Conservation (phyloP, 2,329 filamentous ascomycete species). For the Cladorrhinum sp. region DNA sequence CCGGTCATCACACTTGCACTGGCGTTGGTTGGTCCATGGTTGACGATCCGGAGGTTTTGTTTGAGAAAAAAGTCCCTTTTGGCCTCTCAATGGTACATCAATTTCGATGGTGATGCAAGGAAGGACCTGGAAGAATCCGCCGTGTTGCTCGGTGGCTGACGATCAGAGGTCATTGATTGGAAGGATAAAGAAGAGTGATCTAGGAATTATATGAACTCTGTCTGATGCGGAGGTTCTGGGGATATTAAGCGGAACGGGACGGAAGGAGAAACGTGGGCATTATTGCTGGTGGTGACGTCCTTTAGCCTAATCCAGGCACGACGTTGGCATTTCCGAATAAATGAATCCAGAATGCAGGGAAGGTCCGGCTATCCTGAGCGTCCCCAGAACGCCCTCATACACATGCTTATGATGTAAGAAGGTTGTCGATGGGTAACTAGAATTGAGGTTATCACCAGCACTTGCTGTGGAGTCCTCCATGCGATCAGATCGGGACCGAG, state of each 20-base stretch:
- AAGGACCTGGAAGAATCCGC: constrained; percentile 13
- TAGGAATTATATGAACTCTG: constrained; percentile 20
- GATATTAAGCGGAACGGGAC: constrained; percentile 25
- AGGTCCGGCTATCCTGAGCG: background rate
- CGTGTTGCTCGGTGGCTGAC: constrained; percentile 12
- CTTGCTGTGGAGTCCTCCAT: too few species aligned
- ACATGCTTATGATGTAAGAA: too few species aligned
- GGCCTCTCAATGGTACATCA: constrained; percentile 1
- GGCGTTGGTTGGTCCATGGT: background rate
- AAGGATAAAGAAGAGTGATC: constrained; percentile 22
- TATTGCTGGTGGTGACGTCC: constrained; percentile 19
- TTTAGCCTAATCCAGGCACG: constrained; percentile 23
- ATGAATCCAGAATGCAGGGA: background rate
- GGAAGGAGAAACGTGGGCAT: constrained; percentile 11
- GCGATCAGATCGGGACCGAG: too few species aligned
- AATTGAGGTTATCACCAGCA: too few species aligned
- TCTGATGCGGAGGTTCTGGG: constrained; percentile 14
- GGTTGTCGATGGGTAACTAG: too few species aligned
- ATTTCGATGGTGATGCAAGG: constrained; percentile 11
- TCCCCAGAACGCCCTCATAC: too few species aligned
- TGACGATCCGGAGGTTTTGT: constrained; percentile 1
- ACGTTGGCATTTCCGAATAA: constrained; percentile 1
- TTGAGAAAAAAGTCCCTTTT: background rate
- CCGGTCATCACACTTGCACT: constrained; percentile 5
- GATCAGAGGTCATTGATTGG: constrained; percentile 23